Evolutionary conservation across 2,329 filamentous ascomycete species (phyloP).

Genomic region (Clarireedia homoeocarpa): DNA sequence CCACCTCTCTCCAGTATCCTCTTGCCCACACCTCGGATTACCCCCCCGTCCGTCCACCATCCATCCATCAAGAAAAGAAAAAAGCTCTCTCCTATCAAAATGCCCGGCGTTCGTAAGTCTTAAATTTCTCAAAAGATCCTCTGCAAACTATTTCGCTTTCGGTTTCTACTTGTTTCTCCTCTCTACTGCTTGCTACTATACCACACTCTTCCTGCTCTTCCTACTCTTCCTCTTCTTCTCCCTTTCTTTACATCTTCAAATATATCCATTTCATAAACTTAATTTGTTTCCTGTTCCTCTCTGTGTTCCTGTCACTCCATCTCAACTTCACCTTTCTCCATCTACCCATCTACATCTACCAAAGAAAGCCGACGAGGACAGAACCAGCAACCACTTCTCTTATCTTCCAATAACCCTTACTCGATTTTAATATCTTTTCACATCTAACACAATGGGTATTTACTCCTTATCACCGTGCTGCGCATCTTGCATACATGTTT

Average conservation of each 20-base stretch:
- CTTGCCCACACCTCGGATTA: no score
- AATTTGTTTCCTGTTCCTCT: background rate
- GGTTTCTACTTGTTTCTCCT: background rate
- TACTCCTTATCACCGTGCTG: background rate
- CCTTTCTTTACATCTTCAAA: background rate
- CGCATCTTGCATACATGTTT: background rate
- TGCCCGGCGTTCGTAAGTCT: constrained; percentile 27
- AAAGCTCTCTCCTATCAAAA: constrained; percentile 12
- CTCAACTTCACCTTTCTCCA: background rate
- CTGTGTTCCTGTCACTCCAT: background rate
- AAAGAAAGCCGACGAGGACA: background rate
- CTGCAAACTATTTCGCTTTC: background rate
- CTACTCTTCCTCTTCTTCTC: background rate
- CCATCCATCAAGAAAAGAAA: no score
- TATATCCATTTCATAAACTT: background rate
- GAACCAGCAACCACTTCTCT: background rate
- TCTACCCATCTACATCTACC: background rate
- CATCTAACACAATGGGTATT: constrained; percentile 6
- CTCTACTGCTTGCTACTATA: background rate
- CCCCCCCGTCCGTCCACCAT: no score
- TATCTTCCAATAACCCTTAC: background rate
- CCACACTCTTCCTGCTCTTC: background rate
- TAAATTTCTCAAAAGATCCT: no score
- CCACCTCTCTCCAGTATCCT: no score
- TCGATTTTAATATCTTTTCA: background rate